These are phyloP conservation scores for Petunia hybrid DNA, from an alignment of 305 asterid genomes.

Conservation along the genomic window DNA sequence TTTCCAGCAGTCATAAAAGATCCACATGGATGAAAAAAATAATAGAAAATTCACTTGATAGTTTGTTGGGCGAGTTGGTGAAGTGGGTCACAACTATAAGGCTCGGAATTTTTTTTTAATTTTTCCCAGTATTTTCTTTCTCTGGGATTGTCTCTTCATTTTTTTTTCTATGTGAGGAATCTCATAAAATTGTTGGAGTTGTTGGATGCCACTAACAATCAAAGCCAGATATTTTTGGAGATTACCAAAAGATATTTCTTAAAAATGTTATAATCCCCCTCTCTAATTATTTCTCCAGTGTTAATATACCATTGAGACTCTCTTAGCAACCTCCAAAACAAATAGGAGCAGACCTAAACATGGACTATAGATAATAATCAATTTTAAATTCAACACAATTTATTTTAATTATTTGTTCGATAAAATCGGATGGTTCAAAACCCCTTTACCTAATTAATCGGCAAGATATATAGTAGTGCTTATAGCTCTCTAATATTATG, in stretches of 20 bases:
- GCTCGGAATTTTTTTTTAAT: neutral
- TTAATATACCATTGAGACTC: neutral
- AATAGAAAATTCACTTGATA: neutral
- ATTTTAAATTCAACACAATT: neutral
- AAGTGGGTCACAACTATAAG: neutral
- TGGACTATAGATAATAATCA: neutral
- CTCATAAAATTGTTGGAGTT: constrained; percentile 17
- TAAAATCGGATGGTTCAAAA: neutral
- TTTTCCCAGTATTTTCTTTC: neutral
- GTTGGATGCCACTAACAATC: constrained; percentile 8
- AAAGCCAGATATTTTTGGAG: neutral
- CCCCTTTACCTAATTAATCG: neutral
- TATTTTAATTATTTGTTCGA: neutral
- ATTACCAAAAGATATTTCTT: neutral
- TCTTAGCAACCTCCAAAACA: too few species aligned
- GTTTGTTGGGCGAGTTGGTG: neutral
- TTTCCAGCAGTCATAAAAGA: neutral
- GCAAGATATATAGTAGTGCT: neutral
- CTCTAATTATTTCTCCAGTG: neutral
- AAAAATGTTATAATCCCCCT: neutral
- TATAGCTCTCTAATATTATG: too few species aligned
- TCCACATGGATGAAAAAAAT: neutral
- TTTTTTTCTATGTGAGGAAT: neutral
- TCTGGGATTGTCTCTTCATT: neutral
- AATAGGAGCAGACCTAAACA: neutral